Conservation (phyloP, 352 stramenopile genomes). For the Pythium aphanidermatum region DNA sequence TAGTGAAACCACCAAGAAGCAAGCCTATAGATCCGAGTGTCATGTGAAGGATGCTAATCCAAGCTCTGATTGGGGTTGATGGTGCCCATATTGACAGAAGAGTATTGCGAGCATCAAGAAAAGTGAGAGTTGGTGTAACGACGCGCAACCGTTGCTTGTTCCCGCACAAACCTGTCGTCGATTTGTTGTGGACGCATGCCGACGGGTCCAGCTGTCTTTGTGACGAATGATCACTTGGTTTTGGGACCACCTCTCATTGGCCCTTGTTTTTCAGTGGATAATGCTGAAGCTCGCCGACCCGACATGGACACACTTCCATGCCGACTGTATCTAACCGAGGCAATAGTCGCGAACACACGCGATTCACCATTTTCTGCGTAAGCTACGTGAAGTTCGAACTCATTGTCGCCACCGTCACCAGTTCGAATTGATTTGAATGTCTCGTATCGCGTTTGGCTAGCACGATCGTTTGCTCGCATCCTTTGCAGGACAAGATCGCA, state of each 20-base stretch:
- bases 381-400: constrained; percentile 2
- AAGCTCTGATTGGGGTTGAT: neutral
- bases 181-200: too few relatives aligned
- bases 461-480: constrained; percentile 2
- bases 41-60: too few relatives aligned
- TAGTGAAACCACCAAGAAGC: constrained; percentile 10
- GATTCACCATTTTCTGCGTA: neutral
- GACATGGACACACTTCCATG: neutral
- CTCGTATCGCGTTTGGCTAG: constrained; percentile 6
- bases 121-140: constrained; percentile 11
- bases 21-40: too few relatives aligned
- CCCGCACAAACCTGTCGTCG: too few relatives aligned
- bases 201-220: too few relatives aligned
- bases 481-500: constrained; percentile 14
- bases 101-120: constrained; percentile 6
- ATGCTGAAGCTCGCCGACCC: too few relatives aligned
- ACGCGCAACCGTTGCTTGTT: constrained; percentile 1
- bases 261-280: too few relatives aligned
- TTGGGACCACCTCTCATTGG: too few relatives aligned
- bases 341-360: constrained; percentile 4
- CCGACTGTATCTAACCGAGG: neutral
- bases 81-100: neutral
- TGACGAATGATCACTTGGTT: too few relatives aligned
- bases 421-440: constrained; percentile 1
- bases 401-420: neutral